Conservation (phyloP, 225 moss, liverwort and hornwort genomes). For the Neckera pumila region DNA sequence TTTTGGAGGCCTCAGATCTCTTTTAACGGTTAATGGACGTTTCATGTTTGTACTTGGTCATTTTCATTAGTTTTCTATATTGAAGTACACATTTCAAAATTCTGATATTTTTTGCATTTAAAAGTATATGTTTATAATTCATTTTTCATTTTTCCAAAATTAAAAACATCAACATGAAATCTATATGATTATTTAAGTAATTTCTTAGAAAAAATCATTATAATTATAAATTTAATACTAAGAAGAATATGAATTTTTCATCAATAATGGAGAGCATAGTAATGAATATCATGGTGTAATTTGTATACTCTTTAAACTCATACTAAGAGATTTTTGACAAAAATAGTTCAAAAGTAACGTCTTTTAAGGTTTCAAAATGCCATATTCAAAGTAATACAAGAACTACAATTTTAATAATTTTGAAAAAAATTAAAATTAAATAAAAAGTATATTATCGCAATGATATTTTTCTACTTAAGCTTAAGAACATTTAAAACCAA, state of each 20-base stretch:
- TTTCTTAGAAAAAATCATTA: too few relatives aligned
- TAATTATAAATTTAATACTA: neutral
- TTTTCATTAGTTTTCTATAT: neutral
- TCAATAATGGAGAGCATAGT: neutral
- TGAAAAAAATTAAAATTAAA: neutral
- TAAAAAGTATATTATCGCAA: accelerated
- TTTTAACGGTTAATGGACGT: accelerated
- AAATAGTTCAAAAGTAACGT: too few relatives aligned
- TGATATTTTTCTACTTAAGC: accelerated
- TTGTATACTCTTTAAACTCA: neutral
- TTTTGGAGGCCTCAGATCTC: too few relatives aligned
- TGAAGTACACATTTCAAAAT: too few relatives aligned
- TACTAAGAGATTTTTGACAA: neutral
- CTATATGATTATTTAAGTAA: too few relatives aligned
- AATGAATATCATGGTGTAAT: neutral
- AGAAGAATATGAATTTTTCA: neutral
- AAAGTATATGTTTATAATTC: too few relatives aligned
- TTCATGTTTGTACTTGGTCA: neutral
- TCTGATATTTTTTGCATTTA: too few relatives aligned
- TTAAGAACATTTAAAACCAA: neutral
- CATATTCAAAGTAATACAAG: neutral
- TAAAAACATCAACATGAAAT: too few relatives aligned
- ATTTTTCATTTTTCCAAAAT: too few relatives aligned
- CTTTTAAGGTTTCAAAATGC: neutral
- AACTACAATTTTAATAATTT: neutral